Conservation (phyloP, 192 early-diverging fungal genomes). For the Podila epicladia region DNA sequence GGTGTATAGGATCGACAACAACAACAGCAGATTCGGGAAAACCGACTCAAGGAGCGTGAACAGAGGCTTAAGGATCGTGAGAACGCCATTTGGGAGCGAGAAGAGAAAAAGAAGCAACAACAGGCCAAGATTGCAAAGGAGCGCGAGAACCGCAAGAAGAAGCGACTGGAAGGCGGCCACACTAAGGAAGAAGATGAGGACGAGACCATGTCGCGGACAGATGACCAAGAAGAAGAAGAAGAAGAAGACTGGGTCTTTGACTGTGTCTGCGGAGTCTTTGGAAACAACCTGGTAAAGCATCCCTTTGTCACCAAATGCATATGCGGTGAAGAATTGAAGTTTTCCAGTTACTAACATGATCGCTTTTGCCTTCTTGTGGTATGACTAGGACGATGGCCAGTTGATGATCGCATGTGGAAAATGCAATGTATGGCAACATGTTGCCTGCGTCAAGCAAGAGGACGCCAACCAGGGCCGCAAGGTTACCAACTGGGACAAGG, state of each 20-base stretch:
- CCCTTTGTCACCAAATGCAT: no score
- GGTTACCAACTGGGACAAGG: conserved; percentile 54
- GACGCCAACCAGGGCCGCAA: conserved; percentile 22
- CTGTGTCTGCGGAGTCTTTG: conserved; percentile 58
- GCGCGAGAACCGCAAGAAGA: conserved; percentile 40
- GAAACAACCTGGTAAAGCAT: conserved; percentile 56
- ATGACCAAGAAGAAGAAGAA: conserved; percentile 34
- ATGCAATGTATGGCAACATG: conserved; percentile 80
- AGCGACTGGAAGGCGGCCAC: conserved; percentile 27
- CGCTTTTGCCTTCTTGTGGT: neutral
- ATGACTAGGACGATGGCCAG: conserved; percentile 66
- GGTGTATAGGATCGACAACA: conserved; percentile 24
- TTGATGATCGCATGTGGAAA: conserved; percentile 77
- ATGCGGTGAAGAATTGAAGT: no score
- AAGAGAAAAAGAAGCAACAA: conserved; percentile 42
- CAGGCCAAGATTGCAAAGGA: conserved; percentile 45
- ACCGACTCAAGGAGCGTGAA: conserved; percentile 39
- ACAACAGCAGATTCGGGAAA: conserved; percentile 34
- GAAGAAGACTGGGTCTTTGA: conserved; percentile 62
- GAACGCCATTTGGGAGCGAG: conserved; percentile 45
- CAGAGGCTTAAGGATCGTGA: conserved; percentile 46
- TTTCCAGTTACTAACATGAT: neutral
- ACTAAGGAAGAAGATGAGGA: conserved; percentile 16
- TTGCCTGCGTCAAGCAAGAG: conserved; percentile 64
- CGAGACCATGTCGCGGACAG: conserved; percentile 16